A percentile compares a stretch with the other conserved stretches of the same genome.
Conservation (phyloP, 139 green algal genomes). For the Tetradesmus obliquus region DNA sequence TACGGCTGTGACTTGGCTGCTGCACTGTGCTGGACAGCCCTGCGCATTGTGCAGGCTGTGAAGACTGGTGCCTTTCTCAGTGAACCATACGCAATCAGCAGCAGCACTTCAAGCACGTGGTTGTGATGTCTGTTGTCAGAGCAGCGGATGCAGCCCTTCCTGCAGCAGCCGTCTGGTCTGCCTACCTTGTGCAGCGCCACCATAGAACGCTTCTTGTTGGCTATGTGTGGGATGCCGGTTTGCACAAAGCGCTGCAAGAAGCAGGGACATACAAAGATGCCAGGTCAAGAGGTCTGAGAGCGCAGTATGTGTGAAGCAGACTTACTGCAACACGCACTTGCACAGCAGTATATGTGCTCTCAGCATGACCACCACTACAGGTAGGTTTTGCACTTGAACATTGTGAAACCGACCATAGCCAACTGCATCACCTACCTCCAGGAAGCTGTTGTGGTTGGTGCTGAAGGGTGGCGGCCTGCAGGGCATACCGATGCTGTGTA, state of each 20-base stretch:
- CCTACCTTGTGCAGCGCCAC: constrained; percentile 50
- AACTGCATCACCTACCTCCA: background rate
- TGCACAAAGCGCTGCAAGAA: constrained; percentile 21
- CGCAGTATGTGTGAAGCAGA: background rate
- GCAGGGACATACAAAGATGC: background rate
- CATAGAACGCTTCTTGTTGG: constrained; percentile 26
- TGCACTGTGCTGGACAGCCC: background rate
- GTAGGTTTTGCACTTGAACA: background rate
- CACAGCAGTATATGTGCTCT: background rate
- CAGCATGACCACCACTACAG: background rate
- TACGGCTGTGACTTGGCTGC: background rate
- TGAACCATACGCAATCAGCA: background rate
- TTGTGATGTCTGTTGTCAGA: no score
- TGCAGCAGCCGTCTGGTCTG: background rate
- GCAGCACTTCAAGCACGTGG: background rate
- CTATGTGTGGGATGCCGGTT: background rate
- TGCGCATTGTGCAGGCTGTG: background rate
- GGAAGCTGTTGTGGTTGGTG: constrained; percentile 56
- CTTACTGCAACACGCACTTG: background rate
- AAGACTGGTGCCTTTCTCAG: background rate
- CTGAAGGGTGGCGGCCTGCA: constrained; percentile 64
- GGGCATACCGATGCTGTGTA: background rate
- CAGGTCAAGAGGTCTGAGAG: background rate
- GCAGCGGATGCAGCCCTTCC: no score
- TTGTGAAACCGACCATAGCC: background rate